phyloP scores from a whole-genome alignment of 163 green algal genomes.

The Dunaliella salina region DNA sequence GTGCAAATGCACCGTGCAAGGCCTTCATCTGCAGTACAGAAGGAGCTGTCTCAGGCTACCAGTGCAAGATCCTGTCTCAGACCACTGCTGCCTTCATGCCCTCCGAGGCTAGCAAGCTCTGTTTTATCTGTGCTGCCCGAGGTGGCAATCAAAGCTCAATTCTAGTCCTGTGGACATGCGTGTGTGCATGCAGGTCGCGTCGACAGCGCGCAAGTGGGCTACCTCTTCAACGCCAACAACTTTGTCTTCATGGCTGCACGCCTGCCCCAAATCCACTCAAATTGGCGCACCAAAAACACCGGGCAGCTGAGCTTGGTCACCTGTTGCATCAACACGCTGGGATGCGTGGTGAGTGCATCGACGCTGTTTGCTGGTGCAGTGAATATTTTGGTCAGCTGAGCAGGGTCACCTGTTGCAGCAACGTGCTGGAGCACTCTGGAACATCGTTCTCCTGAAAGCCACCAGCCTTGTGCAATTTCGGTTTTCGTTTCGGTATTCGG shows the following conservation, averaged over 20 bases:
- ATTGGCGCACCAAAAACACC: constrained; percentile 53
- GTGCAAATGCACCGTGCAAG: no score
- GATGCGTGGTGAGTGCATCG: constrained; percentile 43
- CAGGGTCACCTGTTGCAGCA: constrained; percentile 42
- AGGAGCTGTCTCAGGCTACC: no score
- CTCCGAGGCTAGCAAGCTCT: no score
- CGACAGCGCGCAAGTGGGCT: constrained; percentile 6
- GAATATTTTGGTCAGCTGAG: constrained; percentile 70
- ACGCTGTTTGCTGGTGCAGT: constrained; percentile 17
- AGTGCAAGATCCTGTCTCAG: no score
- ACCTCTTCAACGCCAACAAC: constrained; percentile 64
- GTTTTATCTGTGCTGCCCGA: no score
- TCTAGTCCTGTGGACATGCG: constrained; percentile 3
- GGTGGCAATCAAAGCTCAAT: no score
- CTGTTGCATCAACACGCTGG: constrained; percentile 46
- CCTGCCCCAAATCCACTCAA: constrained; percentile 73
- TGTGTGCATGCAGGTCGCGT: constrained; percentile 29
- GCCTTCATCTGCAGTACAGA: no score
- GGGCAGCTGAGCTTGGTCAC: constrained; percentile 67
- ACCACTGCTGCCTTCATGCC: no score
- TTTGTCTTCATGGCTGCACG: constrained; percentile 66
- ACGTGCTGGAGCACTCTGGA: neutral
- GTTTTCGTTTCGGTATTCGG: no score
- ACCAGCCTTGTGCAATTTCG: no score
- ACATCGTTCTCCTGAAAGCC: neutral